Conservation (phyloP, 1,139 yeast genomes). For the Geotrichum citri-aurantii region DNA sequence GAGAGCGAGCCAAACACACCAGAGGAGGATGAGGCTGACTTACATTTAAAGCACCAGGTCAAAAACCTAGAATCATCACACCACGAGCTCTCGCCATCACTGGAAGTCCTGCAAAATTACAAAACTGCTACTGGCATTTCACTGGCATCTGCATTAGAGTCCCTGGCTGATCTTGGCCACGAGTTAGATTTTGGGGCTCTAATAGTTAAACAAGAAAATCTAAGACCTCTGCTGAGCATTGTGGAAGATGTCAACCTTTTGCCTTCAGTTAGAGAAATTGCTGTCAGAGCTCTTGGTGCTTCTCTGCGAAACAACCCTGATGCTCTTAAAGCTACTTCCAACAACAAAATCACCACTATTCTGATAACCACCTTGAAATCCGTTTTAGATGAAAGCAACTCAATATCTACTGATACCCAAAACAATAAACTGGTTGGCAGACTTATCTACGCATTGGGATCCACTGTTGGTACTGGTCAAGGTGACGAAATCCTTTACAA, state of each 20-base stretch:
- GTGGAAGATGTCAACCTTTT: constrained; percentile 21
- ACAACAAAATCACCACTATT: constrained; percentile 11
- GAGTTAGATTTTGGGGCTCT: constrained; percentile 58
- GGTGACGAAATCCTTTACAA: constrained; percentile 7
- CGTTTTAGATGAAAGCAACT: neutral
- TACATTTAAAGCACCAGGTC: constrained; percentile 1
- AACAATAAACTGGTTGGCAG: constrained; percentile 23
- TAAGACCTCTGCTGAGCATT: constrained; percentile 27
- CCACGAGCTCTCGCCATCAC: constrained; percentile 9
- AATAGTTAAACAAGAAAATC: constrained; percentile 31
- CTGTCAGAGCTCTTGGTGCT: constrained; percentile 36
- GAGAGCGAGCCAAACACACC: neutral
- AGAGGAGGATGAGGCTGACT: constrained; percentile 12
- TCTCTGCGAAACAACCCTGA: constrained; percentile 64
- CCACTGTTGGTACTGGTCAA: constrained; percentile 24
- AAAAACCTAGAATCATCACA: constrained; percentile 4
- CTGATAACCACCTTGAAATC: constrained; percentile 4
- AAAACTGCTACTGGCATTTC: constrained; percentile 14
- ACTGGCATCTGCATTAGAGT: constrained; percentile 39
- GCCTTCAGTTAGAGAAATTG: constrained; percentile 27
- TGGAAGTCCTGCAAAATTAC: constrained; percentile 17
- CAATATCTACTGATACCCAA: neutral
- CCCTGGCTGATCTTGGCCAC: constrained; percentile 55
- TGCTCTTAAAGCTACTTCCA: constrained; percentile 43
- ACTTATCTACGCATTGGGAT: constrained; percentile 31